Evolutionary conservation across 1,139 yeast species (phyloP).

Genomic region (Nadsonia commutata): DNA sequence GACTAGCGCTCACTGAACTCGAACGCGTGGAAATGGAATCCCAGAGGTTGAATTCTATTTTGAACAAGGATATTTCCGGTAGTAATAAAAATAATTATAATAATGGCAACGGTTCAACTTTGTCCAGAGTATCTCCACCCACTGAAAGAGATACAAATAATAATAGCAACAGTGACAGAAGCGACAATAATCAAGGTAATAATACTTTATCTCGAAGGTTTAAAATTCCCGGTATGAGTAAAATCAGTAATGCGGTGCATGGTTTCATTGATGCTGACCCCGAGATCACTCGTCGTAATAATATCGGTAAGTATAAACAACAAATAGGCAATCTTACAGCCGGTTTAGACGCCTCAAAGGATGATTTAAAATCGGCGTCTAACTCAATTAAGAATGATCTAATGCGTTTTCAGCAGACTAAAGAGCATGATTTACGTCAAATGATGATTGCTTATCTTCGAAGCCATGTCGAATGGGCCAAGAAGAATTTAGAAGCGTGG

Average conservation of each 20-base stretch:
- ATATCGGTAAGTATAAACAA: conserved; percentile 35
- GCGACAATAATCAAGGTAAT: conserved; percentile 2
- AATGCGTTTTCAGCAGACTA: conserved; percentile 31
- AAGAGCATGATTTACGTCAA: conserved; percentile 30
- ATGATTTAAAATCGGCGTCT: conserved; percentile 40
- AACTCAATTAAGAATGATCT: conserved; percentile 36
- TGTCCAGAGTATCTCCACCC: too few species aligned
- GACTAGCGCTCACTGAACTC: conserved; percentile 22
- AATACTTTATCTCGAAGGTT: conserved; percentile 15
- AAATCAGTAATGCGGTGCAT: conserved; percentile 47
- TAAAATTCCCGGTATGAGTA: conserved; percentile 33
- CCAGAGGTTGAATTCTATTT: conserved; percentile 24
- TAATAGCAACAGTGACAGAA: not conserved
- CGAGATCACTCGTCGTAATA: conserved; percentile 45
- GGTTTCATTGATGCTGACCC: conserved; percentile 64
- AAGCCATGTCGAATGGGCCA: conserved; percentile 54
- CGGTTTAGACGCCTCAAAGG: conserved; percentile 43
- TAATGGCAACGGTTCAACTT: not conserved
- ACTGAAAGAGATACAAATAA: not conserved
- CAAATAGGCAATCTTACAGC: conserved; percentile 41
- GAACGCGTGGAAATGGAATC: conserved; percentile 30
- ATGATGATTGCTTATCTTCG: conserved; percentile 43
- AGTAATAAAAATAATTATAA: not conserved
- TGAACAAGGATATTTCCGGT: conserved; percentile 13
- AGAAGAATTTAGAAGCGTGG: conserved; percentile 58